Evolutionary conservation across 257 asterid species (phyloP), one percentile per base, ranked within the genome.

Genomic region (Salvia miltiorrhiza): DNA sequence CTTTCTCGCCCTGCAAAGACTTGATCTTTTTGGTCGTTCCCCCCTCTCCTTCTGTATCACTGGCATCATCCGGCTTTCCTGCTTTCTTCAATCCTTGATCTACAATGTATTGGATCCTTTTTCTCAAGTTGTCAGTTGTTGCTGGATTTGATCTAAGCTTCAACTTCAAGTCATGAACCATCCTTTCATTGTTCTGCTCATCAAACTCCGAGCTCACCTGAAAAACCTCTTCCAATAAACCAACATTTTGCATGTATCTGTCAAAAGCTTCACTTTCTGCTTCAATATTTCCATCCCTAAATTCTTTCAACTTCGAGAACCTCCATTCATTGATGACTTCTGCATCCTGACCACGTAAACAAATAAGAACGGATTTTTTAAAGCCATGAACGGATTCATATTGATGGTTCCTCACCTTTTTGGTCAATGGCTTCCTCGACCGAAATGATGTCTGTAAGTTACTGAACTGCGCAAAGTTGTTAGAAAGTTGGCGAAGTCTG

Each of bases 401-500:
- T 30, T 6, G 65, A 57, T 14, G 69, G 47, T 30, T 69, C 9
- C 57, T 54, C 70, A 94, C 99, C 96, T 87, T 91, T 79, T 90
- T 78, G 11, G 97, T 91, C 83, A 89, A 61, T 47, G 96, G 96
- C 86, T 80, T 91, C 82, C 95, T 86, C 20, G 97, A 78, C 54
- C 90, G 85, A 57, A 79, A 55, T 57, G 96, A 85, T 57, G 89
- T 58, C 69, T 78, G 86, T 76, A 94, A 76, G 73, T 85, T 94
- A 76, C 82, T 94, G 81, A 94, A 91, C 76, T 94, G 99, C 0
- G 96, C 77, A 76, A 94, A 91, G 67, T 80, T 87, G 83, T 75
- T 89, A 70, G 99, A 94, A 56, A 94, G 88, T 65, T 91, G 99
- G 67, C 96, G 95, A 76, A 94, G 90, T 66, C 97, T 84, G 33